phyloP scores from a whole-genome alignment of 805 yeast species.

The Saccharomyces kudriavzevii region DNA sequence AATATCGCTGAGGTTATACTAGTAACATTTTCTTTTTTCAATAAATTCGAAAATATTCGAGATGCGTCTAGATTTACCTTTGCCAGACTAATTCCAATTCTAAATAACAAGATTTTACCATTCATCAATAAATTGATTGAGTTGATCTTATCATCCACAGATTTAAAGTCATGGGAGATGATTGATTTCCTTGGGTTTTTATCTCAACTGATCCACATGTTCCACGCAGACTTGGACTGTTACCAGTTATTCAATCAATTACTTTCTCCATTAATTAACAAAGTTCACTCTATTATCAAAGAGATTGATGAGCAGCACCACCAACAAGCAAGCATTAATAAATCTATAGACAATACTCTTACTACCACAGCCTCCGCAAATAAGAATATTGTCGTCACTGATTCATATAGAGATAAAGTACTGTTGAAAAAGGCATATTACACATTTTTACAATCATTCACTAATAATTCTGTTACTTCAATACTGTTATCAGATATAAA shows the following conservation, averaged over 20 bases:
- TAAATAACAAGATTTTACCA: conserved; percentile 46
- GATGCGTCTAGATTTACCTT: conserved; percentile 83
- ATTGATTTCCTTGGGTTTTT: conserved; percentile 76
- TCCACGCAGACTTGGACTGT: conserved; percentile 55
- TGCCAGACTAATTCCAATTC: conserved; percentile 74
- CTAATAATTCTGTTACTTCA: conserved; percentile 72
- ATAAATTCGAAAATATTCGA: conserved; percentile 59
- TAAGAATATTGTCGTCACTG: conserved; percentile 40
- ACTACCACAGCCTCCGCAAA: conserved; percentile 4
- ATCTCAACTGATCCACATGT: conserved; percentile 79
- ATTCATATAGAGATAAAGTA: conserved; percentile 55
- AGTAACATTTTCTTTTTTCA: conserved; percentile 72
- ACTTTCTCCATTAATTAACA: conserved; percentile 63
- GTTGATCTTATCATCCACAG: conserved; percentile 44
- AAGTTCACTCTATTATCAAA: conserved; percentile 46
- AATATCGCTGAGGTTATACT: conserved; percentile 74
- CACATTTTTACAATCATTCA: conserved; percentile 57
- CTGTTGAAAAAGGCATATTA: conserved; percentile 63
- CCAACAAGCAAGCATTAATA: conserved; percentile 2
- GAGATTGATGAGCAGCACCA: conserved; percentile 31
- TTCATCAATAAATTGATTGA: conserved; percentile 63
- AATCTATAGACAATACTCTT: conserved; percentile 3
- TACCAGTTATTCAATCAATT: conserved; percentile 68
- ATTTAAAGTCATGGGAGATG: conserved; percentile 55
- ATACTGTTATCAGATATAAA: conserved; percentile 65